Evolutionary conservation across 495 filamentous ascomycete species (phyloP), one percentile per base, ranked within the genome.

Genomic region (Neurospora sp.): DNA sequence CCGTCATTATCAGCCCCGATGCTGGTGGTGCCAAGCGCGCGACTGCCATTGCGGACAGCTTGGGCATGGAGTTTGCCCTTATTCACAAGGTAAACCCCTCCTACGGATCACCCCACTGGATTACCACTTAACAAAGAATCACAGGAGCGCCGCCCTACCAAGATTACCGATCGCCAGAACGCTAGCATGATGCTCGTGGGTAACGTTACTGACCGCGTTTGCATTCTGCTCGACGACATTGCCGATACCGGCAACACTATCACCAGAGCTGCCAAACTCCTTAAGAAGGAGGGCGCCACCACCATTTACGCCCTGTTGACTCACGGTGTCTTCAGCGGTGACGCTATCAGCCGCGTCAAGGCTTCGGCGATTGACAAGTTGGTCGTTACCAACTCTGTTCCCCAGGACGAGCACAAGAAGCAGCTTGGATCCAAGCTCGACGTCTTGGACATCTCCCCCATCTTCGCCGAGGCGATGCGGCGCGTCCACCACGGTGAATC

Each of bases 111-210:
- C 38, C 72, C 27, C 66, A 44, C 71, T 69, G 48, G 46, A 62
- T 44, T 70, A 46, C 20, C 70, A 71, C 72, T 72, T 73, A 75
- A 74, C 48, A 23, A 41, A 42, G 72, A 54, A 74, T 72, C 54
- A 66, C 82, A 97, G 94, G 96, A 99, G 87, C 95, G 96, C 73
- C 93, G 96, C 40, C 94, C 94, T n/a, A 98, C 94, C 48, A 91
- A 92, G 72, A 94, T 96, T 81, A 92, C 90, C 18, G 94, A 97
- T 80, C 91, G 94, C 48, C 96, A 97, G 82, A 97, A 98, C 82
- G 95, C 96, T 18, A 95, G 93, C 40, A 98, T 99, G 96, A 97
- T 99, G 92, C 87, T 99, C 35, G 96, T 99, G 12, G 96, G 96
- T 71, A 90, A 97, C 79, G 93, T 99, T 39, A 86, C 88, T 20